Percentiles rank a stretch among this genome's conserved stretches.
Conservation (phyloP, 768 basidiomycete genomes). For the Suillus cothurnatus region DNA sequence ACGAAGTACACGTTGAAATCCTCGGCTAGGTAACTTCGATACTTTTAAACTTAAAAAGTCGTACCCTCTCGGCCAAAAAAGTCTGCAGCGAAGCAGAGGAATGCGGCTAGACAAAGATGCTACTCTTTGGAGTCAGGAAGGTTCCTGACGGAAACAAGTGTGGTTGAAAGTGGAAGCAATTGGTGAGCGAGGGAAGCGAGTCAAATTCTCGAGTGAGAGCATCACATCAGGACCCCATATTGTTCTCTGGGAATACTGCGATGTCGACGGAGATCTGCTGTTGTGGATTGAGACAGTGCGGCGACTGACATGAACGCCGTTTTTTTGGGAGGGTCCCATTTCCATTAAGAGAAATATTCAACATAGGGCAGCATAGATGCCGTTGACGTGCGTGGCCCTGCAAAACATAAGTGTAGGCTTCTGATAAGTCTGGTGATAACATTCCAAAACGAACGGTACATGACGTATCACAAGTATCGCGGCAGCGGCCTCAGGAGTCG, state of each 20-base stretch:
- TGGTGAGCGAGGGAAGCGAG: background rate
- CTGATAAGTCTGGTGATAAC: constrained; percentile 76
- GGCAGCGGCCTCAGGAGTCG: constrained; percentile 89
- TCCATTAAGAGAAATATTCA: background rate
- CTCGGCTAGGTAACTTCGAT: background rate
- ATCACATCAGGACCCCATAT: constrained; percentile 79
- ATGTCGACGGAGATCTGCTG: constrained; percentile 83
- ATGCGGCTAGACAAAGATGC: background rate
- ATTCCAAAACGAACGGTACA: constrained; percentile 84
- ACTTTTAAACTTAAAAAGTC: background rate
- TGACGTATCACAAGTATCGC: constrained; percentile 85
- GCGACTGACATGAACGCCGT: constrained; percentile 21
- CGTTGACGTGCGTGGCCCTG: constrained; percentile 79
- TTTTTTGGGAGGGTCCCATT: background rate
- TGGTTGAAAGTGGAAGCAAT: background rate
- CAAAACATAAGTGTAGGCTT: constrained; percentile 91
- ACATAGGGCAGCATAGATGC: background rate
- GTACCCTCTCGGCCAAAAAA: background rate
- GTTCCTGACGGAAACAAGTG: background rate
- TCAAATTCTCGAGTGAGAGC: constrained; percentile 68
- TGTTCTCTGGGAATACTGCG: constrained; percentile 89
- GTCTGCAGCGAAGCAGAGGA: background rate
- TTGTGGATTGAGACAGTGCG: constrained; percentile 20
- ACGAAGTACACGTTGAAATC: background rate
- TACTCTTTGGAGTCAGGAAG: background rate